Percentiles rank a stretch among this genome's conserved stretches.
These are phyloP conservation scores for Euphorbia lathyris DNA, from an alignment of 345 rosid genomes.

Conservation along the genomic window DNA sequence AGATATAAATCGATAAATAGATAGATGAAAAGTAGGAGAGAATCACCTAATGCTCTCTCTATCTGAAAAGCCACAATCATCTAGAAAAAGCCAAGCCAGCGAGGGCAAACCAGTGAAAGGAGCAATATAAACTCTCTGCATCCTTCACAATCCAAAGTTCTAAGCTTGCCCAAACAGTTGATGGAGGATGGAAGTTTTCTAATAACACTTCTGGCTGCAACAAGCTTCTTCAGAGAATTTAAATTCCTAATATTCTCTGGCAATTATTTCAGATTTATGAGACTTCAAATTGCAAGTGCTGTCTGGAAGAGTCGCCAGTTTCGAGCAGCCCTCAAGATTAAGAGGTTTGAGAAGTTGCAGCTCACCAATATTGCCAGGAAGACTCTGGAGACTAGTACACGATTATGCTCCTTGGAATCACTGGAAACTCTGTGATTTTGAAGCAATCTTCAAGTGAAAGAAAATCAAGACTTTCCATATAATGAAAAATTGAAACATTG, in stretches of 20 bases:
- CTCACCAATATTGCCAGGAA: slow-evolving; percentile 1
- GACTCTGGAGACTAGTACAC: not conserved
- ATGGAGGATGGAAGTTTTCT: not conserved
- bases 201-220: not conserved
- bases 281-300: slow-evolving; percentile 17
- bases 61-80: not conserved
- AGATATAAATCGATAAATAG: too few relatives aligned
- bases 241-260: slow-evolving; percentile 4
- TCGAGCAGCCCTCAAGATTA: slow-evolving; percentile 22
- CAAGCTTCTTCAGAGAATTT: not conserved
- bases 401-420: not conserved
- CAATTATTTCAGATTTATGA: slow-evolving; percentile 2
- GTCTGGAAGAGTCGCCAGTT: slow-evolving; percentile 33
- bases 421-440: not conserved
- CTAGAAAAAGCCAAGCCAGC: not conserved
- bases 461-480: not conserved
- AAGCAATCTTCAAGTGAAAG: slow-evolving; percentile 12
- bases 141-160: not conserved
- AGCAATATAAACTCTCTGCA: not conserved
- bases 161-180: slow-evolving; percentile 4
- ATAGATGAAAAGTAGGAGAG: too few relatives aligned
- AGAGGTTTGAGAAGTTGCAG: slow-evolving; percentile 27
- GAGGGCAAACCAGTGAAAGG: slow-evolving; percentile 6
- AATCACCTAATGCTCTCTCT: too few relatives aligned
- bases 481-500: not conserved